Evolutionary conservation across 805 yeast species (phyloP), one percentile per base, ranked within the genome.

Genomic region (Wickerhamiella galacta): DNA sequence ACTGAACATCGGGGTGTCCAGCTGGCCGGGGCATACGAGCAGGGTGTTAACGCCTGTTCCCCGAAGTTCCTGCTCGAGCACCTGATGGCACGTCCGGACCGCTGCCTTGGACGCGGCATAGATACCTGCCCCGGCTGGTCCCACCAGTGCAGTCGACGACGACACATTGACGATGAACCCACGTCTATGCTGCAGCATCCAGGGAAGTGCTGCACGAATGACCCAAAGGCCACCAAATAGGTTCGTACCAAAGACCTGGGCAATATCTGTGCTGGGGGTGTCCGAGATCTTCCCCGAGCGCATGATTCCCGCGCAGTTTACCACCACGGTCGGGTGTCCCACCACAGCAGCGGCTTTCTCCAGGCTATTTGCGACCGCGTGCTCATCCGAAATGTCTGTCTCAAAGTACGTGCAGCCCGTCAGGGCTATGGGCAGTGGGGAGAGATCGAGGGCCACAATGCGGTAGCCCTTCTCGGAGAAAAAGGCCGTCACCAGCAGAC

Each of bases 221-320:
- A 76, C 65, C 47, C 70, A 70, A 45, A 76, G 72, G 40, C 72
- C 66, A 5, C 87, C 70, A 12, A 75, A 43, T 28, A 75, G 55
- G 40, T 81, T 80, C 6, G 76, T 70, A 20, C 64, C 58, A 19
- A 78, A 56, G 3, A 72, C 65, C 20, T 51, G 55, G 34, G 69
- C 71, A 33, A 79, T 68, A 24, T 68, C 73, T 0, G 3, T 31
- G 2, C 36, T 8, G 12, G 12, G 3, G 24, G 24, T 21, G 3
- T 27, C 24, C 21, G 3, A 28, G 6, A 19, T 7, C 3, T 72
- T 64, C 12, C 82, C 62, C 51, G 80, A 93, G 47, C 82, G 69
- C 46, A 82, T 63, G 32, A 81, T 78, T 29, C 95, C 95, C 2
- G 95, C 95, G 52, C 85, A 83, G 60, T 83, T 82, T 43, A 85